Evolutionary conservation across 1,284 basidiomycete genomes (phyloP).

Genomic region (Malassezia yamatoensis): DNA sequence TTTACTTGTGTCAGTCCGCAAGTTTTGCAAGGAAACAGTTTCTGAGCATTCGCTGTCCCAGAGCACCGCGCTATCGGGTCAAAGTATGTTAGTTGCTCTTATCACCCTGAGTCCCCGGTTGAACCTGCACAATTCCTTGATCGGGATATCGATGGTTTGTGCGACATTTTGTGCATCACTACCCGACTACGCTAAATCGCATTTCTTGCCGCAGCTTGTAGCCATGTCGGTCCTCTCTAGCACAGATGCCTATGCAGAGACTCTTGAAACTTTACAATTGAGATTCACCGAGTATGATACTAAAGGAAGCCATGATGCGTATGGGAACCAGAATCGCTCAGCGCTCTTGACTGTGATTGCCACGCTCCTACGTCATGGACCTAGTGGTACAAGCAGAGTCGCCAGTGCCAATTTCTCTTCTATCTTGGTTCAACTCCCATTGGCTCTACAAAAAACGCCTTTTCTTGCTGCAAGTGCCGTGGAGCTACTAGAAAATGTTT

Average conservation of each 20-base stretch:
- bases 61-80: not conserved
- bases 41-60: too few species aligned
- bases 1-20: too few species aligned
- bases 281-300: not conserved
- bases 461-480: not conserved
- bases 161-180: not conserved
- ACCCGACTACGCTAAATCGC: not conserved
- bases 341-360: constrained; percentile 18
- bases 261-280: not conserved
- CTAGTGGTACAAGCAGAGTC: constrained; percentile 21
- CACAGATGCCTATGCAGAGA: not conserved
- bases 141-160: not conserved
- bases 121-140: too few species aligned
- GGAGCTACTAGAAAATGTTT: constrained; percentile 17
- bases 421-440: constrained; percentile 12
- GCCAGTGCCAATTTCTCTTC: constrained; percentile 20
- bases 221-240: not conserved
- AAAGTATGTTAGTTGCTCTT: not conserved
- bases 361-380: constrained; percentile 20
- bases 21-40: too few species aligned
- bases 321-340: not conserved
- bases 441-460: not conserved
- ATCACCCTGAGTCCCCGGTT: not conserved
- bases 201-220: not conserved
- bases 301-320: not conserved